Base-by-base conservation (phyloP, 352 stramenopile genomes). In the Pythium rishiriense region DNA sequence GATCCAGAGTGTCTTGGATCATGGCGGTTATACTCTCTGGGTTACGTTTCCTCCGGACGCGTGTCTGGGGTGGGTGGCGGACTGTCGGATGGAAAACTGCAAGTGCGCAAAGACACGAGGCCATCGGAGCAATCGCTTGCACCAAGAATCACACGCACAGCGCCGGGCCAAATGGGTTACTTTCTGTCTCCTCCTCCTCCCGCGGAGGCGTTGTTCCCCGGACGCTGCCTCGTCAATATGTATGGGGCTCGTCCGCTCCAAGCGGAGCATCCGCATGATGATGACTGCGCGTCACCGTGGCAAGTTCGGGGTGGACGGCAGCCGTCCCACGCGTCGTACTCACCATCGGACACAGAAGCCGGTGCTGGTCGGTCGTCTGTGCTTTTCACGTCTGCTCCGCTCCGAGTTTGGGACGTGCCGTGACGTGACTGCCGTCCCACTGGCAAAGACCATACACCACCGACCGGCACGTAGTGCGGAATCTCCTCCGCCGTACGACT, bases 21-120 rank as follows among this genome's bases (percentile, higher is more conserved):
- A 7, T 41, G 12, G 35, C 35, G 35, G 35, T 41, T 41, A 41
- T 41, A 41, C 43, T n/a, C 21, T 31, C 11, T 31, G 21, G 43
- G 43, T 49, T 49, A 49, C 43, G 43, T n/a, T n/a, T n/a, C n/a
- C 43, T 49, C 25, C 10, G 35, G 43, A 49, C 29, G 31, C 31
- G n/a, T 54, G 25, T 52, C 11, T 15, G 46, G 5, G 24, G 35
- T 41, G 9, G 9, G 35, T 19, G 5, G 4, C 35, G 5, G 35
- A 41, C 35, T 41, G 35, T 8, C 9, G 14, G 9, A 4, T 41
- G 35, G 35, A 41, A 22, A 59, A 59, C 47, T 60, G 59, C 59
- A 66, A 66, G 59, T 48, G 42, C 15, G 41, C 50, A 66, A 48
- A 66, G 59, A 66, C 35, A 60, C 59, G 59, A n/a, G 26, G 47